Percentiles rank a stretch among this genome's conserved stretches.
phyloP scores from a whole-genome alignment of 345 rosid genomes.

The Limnanthes douglasii region DNA sequence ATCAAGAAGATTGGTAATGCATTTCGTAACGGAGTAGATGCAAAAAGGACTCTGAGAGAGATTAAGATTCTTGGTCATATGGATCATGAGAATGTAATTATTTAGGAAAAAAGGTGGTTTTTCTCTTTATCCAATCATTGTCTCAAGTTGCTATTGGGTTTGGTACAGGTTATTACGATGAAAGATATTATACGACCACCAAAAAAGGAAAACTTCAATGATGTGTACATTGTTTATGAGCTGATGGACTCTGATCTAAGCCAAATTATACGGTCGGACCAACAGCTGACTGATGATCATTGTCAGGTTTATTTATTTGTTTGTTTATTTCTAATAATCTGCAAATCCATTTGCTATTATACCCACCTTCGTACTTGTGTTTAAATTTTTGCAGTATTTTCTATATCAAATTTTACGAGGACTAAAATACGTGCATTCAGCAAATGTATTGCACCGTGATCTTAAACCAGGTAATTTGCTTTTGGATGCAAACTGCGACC shows the following conservation, averaged over 20 bases:
- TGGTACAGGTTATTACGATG: slow-evolving; percentile 24
- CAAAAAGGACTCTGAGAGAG: slow-evolving; percentile 39
- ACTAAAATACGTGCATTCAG: slow-evolving; percentile 47
- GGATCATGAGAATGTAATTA: slow-evolving; percentile 19
- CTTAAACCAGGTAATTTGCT: slow-evolving; percentile 46
- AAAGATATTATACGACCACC: slow-evolving; percentile 45
- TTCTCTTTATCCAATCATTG: neutral
- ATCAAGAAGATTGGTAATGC: slow-evolving; percentile 51
- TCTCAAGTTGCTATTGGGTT: neutral
- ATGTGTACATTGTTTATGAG: slow-evolving; percentile 47
- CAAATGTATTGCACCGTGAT: slow-evolving; percentile 45
- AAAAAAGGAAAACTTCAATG: slow-evolving; percentile 26
- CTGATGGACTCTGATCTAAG: slow-evolving; percentile 51
- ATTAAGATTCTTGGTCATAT: slow-evolving; percentile 47
- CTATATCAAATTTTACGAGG: slow-evolving; percentile 46
- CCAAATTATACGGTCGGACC: slow-evolving; percentile 44
- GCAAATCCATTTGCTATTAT: neutral
- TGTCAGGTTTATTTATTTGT: slow-evolving; percentile 23
- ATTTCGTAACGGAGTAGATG: slow-evolving; percentile 38
- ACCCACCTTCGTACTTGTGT: neutral
- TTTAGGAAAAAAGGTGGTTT: neutral
- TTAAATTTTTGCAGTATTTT: slow-evolving; percentile 25
- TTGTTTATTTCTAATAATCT: neutral
- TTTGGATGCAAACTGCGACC: slow-evolving; percentile 40
- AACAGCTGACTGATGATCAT: slow-evolving; percentile 33